Base-by-base conservation (phyloP, 1,284 basidiomycete species). In the Apiotrichum porosum region DNA sequence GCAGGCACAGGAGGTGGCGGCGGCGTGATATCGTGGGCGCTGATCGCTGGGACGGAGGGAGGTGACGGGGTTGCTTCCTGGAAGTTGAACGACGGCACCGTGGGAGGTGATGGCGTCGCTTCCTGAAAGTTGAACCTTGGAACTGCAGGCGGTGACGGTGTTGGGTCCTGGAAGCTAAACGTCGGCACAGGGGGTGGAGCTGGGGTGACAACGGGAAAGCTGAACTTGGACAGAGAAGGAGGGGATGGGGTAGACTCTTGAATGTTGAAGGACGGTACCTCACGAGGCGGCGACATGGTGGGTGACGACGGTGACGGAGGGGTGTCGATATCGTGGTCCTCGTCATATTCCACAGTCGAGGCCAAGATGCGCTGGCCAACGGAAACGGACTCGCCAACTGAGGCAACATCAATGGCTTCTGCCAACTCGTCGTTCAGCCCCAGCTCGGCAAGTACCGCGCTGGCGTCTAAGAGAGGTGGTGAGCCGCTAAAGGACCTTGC, bases 311-410 rank as follows among this genome's bases (percentile, higher is more conserved):
- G 34, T 3, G 42, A 30, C 13, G 42, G 33, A 3, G 42, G 42
- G 8, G 41, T 34, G 21, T 37, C 42, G 31, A 47, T 37, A 18
- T 44, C 43, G 15, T 40, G 34, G 9, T 44, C 48, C 17, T 52
- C 51, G 15, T 52, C 51, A 21, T 57, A 57, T 37, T 57, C 55
- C 19, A 57, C 32, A 4, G 55, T 55, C 12, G 49, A 43, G 3
- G 53, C 53, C 15, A 55, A 38, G 40, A 55, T 51, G 17, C 53
- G 53, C 37, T 51, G 49, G 2, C 53, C 53, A 24, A 55, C 51
- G 0, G 39, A 46, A 10, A 37, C 45, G 1, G 51, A 46, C 17
- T 52, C 45, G 14, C 47, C 46, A 1, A 46, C 51, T n/a, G 21
- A n/a, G 14, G 38, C 35, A 32, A 52, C 48, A 35, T 52, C 51